Evolutionary conservation across 2,329 filamentous ascomycete species (phyloP).

Genomic region (Penicillium glabrum): DNA sequence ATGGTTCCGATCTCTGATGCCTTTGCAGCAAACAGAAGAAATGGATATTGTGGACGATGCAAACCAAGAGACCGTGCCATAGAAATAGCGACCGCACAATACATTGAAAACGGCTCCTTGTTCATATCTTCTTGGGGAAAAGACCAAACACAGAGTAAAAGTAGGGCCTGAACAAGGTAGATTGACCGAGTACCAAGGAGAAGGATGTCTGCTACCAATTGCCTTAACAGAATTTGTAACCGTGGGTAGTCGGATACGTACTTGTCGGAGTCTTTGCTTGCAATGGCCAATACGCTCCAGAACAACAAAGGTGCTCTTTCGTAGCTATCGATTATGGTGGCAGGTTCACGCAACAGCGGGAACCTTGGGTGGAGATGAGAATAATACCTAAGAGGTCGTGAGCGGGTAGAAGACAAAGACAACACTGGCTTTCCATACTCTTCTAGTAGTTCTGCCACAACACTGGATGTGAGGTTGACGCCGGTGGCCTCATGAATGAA

Average conservation of each 20-base stretch:
- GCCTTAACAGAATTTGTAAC: slow-evolving; percentile 1
- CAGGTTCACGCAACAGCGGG: background rate
- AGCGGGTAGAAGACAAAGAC: background rate
- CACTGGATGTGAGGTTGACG: background rate
- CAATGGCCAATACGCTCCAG: background rate
- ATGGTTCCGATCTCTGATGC: slow-evolving; percentile 1
- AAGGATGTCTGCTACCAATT: slow-evolving; percentile 1
- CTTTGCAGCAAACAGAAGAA: slow-evolving; percentile 1
- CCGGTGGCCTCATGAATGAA: slow-evolving; percentile 1
- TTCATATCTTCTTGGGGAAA: slow-evolving; percentile 3
- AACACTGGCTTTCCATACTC: background rate
- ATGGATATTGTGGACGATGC: slow-evolving; percentile 4
- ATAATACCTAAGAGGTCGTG: background rate
- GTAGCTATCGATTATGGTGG: background rate
- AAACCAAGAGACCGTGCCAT: slow-evolving; percentile 5
- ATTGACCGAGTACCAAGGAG: background rate
- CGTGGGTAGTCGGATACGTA: background rate
- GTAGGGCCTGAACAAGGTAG: slow-evolving; percentile 3
- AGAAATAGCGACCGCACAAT: background rate
- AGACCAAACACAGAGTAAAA: slow-evolving; percentile 2
- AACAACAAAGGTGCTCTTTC: slow-evolving; percentile 1
- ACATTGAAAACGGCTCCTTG: slow-evolving; percentile 4
- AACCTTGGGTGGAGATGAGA: background rate
- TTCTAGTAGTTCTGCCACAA: slow-evolving; percentile 1
- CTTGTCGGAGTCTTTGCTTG: slow-evolving; percentile 3